These are phyloP conservation scores for Rhizomucor pusillus DNA, from an alignment of 371 early-diverging fungal genomes.

Conservation along the genomic window DNA sequence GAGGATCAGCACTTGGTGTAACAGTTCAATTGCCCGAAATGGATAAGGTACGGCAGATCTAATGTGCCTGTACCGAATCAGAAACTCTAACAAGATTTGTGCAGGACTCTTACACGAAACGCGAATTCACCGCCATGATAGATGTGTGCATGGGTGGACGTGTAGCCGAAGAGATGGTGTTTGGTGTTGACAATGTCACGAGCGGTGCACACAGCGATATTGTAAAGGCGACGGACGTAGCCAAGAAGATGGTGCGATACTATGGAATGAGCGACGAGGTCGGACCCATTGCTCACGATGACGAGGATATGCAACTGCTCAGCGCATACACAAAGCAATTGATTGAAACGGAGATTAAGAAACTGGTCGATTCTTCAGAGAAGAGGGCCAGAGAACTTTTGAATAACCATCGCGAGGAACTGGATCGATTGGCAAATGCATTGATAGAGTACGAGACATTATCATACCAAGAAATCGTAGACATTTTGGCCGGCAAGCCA, in stretches of 20 bases:
- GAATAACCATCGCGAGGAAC: slow-evolving; percentile 74
- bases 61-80: not conserved
- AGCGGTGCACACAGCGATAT: slow-evolving; percentile 94
- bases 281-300: slow-evolving; percentile 58
- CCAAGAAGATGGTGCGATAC: slow-evolving; percentile 87
- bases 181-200: slow-evolving; percentile 91
- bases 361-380: slow-evolving; percentile 55
- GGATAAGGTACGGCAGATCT: slow-evolving; percentile 63
- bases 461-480: slow-evolving; percentile 82
- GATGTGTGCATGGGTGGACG: slow-evolving; percentile 98
- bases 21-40: slow-evolving; percentile 94
- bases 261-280: slow-evolving; percentile 96
- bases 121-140: slow-evolving; percentile 85
- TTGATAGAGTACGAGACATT: slow-evolving; percentile 94
- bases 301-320: slow-evolving; percentile 72
- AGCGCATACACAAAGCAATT: slow-evolving; percentile 71
- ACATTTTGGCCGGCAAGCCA: slow-evolving; percentile 69
- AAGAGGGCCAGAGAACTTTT: slow-evolving; percentile 71
- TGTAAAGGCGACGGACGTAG: slow-evolving; percentile 86
- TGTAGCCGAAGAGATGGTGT: slow-evolving; percentile 94
- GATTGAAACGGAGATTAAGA: slow-evolving; percentile 85
- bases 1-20: slow-evolving; percentile 90
- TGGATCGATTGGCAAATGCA: slow-evolving; percentile 90
- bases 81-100: not conserved
- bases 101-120: slow-evolving; percentile 72